These are phyloP conservation scores for Ceratocystiopsis minuta DNA, from an alignment of 2,329 filamentous ascomycete genomes.

Conservation along the genomic window DNA sequence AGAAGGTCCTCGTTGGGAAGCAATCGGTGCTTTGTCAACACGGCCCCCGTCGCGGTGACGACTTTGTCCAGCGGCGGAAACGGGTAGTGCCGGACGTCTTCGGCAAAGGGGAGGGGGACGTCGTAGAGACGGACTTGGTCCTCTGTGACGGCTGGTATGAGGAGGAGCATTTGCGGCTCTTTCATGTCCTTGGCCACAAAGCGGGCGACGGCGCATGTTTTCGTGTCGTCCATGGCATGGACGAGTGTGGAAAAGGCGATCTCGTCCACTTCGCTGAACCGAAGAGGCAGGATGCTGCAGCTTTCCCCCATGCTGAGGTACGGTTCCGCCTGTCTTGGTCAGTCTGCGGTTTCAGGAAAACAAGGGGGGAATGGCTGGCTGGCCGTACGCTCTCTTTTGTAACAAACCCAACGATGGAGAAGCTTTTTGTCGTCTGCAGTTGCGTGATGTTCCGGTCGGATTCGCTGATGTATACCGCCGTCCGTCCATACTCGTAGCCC, in stretches of 20 bases:
- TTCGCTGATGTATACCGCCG: slow-evolving; percentile 74
- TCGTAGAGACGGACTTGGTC: slow-evolving; percentile 79
- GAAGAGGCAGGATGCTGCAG: slow-evolving; percentile 60
- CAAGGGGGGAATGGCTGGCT: too few relatives aligned
- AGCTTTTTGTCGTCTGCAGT: slow-evolving; percentile 54
- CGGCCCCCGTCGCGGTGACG: slow-evolving; percentile 68
- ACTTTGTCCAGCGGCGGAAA: slow-evolving; percentile 84
- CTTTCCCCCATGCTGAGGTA: slow-evolving; percentile 73
- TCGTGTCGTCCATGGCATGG: slow-evolving; percentile 68
- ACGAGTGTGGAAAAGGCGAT: slow-evolving; percentile 79
- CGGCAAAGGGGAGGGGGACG: slow-evolving; percentile 76
- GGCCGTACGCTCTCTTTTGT: slow-evolving; percentile 42
- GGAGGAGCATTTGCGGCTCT: slow-evolving; percentile 55
- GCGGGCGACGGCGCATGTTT: slow-evolving; percentile 71
- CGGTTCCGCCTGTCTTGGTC: slow-evolving; percentile 46
- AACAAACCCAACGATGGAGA: slow-evolving; percentile 80
- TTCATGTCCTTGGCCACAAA: slow-evolving; percentile 72
- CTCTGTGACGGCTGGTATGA: slow-evolving; percentile 62
- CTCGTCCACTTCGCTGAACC: slow-evolving; percentile 61
- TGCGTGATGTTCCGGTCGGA: slow-evolving; percentile 80
- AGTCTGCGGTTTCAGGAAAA: neutral
- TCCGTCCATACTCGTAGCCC: slow-evolving; percentile 85
- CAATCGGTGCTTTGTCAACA: slow-evolving; percentile 64
- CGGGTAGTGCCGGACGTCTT: slow-evolving; percentile 77
- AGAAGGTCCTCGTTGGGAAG: slow-evolving; percentile 59